Percentiles rank a stretch among this genome's conserved stretches.
Conservation (phyloP, 2,329 filamentous ascomycete species). For the Colletotrichum godetiae region DNA sequence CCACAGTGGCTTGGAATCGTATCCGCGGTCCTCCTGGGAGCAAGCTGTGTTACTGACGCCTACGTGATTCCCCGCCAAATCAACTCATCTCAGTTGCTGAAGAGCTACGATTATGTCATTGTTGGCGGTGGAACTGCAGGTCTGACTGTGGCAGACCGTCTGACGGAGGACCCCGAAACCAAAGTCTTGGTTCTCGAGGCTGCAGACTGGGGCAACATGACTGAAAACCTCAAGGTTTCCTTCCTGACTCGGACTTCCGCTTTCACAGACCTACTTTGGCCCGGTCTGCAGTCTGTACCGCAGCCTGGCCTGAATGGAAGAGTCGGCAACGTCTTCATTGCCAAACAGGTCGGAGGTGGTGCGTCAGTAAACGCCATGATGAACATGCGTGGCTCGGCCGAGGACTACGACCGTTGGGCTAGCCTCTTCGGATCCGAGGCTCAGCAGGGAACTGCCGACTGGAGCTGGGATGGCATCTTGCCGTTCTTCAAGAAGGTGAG, state of each 20-base stretch:
- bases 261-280: constrained; percentile 1
- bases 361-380: constrained; percentile 37
- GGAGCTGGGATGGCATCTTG: constrained; percentile 50
- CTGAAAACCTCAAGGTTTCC: constrained; percentile 11
- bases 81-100: constrained; percentile 9
- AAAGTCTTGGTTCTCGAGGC: constrained; percentile 26
- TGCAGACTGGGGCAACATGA: constrained; percentile 31
- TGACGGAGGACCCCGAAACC: constrained; percentile 34
- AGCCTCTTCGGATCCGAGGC: constrained; percentile 51
- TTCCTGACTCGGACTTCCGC: not conserved
- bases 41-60: constrained; percentile 17
- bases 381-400: constrained; percentile 31
- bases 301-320: constrained; percentile 22
- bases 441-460: constrained; percentile 39
- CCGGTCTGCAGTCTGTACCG: constrained; percentile 16
- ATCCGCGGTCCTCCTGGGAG: constrained; percentile 1
- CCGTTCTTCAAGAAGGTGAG: constrained; percentile 57
- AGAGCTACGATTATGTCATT: constrained; percentile 44
- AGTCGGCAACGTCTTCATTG: constrained; percentile 10
- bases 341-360: constrained; percentile 32
- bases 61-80: constrained; percentile 21
- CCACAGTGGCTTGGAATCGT: constrained; percentile 12
- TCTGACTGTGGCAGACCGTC: constrained; percentile 47
- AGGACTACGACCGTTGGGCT: constrained; percentile 44
- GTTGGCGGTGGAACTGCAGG: constrained; percentile 47